phyloP scores from a whole-genome alignment of 768 basidiomycete genomes.

The Boletus rufocinnamomeus region DNA sequence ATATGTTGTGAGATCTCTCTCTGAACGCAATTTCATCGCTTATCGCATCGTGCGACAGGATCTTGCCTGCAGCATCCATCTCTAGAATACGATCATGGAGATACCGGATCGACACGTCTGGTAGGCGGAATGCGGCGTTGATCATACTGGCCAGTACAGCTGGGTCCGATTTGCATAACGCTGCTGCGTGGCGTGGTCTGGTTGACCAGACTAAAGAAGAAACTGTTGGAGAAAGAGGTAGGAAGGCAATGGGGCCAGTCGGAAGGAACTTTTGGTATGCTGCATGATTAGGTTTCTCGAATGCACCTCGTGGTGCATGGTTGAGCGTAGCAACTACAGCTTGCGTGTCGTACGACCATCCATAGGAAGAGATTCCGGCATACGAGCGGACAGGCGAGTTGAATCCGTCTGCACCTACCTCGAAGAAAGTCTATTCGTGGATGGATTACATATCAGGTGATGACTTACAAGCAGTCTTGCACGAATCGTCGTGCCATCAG shows the following conservation, averaged over 20 bases:
- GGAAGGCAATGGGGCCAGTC: conserved; percentile 93
- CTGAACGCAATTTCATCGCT: conserved; percentile 69
- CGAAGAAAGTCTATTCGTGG: neutral
- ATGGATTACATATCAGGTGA: neutral
- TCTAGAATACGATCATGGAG: conserved; percentile 64
- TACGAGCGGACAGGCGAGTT: conserved; percentile 92
- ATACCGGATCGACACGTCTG: conserved; percentile 69
- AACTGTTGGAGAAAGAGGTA: conserved; percentile 75
- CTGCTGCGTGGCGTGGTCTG: conserved; percentile 69
- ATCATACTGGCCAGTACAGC: conserved; percentile 71
- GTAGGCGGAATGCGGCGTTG: conserved; percentile 89
- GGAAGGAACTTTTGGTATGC: conserved; percentile 95
- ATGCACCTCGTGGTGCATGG: conserved; percentile 65
- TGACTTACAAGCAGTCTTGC: conserved; percentile 71
- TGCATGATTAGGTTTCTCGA: conserved; percentile 67
- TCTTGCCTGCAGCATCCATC: conserved; percentile 43
- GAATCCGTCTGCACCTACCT: conserved; percentile 95
- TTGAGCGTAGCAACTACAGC: conserved; percentile 88
- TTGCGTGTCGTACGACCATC: conserved; percentile 89
- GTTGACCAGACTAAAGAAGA: conserved; percentile 98
- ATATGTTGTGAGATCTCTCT: conserved; percentile 69
- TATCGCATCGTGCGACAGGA: conserved; percentile 52
- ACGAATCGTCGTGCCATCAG: conserved; percentile 63
- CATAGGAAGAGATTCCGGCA: conserved; percentile 82
- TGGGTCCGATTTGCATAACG: conserved; percentile 65